Conservation (phyloP, 805 yeast species). For the Saturnispora mendoncae region DNA sequence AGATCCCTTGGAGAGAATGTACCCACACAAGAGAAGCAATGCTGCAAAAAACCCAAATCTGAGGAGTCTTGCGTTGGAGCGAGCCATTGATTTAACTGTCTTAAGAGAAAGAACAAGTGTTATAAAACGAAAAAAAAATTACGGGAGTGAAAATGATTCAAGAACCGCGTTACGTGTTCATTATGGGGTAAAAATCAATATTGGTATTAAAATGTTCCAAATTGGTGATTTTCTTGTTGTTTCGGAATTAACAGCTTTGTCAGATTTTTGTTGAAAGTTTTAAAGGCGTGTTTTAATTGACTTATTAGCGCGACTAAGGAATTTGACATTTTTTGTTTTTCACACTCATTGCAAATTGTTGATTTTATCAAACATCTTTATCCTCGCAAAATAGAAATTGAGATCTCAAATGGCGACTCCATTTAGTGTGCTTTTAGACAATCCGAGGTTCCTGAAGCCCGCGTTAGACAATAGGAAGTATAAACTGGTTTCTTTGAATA, state of each 20-base stretch:
- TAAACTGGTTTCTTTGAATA: conserved; percentile 50
- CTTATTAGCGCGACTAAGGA: no score
- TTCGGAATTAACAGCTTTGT: not conserved
- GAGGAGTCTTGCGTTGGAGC: conserved; percentile 40
- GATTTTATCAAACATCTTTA: no score
- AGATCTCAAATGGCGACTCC: conserved; percentile 6
- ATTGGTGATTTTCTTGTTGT: not conserved
- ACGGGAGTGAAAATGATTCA: no score
- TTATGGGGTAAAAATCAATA: not conserved
- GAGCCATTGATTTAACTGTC: conserved; percentile 27
- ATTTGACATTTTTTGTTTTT: not conserved
- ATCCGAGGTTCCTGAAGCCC: conserved; percentile 31
- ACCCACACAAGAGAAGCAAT: conserved; percentile 39
- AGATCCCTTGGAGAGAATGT: conserved; percentile 40
- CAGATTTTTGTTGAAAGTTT: no score
- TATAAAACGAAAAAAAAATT: not conserved
- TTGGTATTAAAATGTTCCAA: not conserved
- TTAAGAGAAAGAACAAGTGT: not conserved
- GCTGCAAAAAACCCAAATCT: conserved; percentile 41
- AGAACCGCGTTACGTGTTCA: not conserved
- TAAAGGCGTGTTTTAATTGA: no score
- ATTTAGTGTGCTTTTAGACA: conserved; percentile 11
- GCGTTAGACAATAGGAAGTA: conserved; percentile 68
- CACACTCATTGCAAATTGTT: no score
- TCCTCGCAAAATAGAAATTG: no score